These are phyloP conservation scores for Rhodocollybia butyracea DNA, from an alignment of 768 basidiomycete species.

Conservation along the genomic window DNA sequence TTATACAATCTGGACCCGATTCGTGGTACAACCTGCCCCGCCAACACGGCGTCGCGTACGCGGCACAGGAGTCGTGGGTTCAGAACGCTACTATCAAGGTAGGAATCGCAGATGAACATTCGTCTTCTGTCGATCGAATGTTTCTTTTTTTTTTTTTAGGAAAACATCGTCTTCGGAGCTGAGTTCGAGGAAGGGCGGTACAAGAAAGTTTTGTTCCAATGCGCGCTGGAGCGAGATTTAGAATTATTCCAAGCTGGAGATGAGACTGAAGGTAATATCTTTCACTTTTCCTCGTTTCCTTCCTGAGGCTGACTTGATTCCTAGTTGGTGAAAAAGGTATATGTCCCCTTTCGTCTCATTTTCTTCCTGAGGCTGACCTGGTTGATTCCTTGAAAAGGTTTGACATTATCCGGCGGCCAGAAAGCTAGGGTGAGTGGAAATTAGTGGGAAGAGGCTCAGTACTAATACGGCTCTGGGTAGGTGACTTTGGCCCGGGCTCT, in stretches of 20 bases:
- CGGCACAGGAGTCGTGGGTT: constrained; percentile 85
- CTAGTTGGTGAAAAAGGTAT: too few relatives aligned
- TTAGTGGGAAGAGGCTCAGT: too few relatives aligned
- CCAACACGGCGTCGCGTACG: constrained; percentile 68
- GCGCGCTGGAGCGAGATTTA: constrained; percentile 71
- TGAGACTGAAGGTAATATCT: constrained; percentile 60
- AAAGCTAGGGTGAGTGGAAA: constrained; percentile 30
- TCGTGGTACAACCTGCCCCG: constrained; percentile 76
- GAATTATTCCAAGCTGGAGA: constrained; percentile 70
- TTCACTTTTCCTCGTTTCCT: too few relatives aligned
- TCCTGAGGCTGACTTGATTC: too few relatives aligned
- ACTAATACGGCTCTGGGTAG: too few relatives aligned
- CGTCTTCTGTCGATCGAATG: background rate
- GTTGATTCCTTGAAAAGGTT: constrained; percentile 29
- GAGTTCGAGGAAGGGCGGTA: constrained; percentile 76
- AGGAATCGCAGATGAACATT: too few relatives aligned
- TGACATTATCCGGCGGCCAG: constrained; percentile 53
- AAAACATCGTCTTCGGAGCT: constrained; percentile 81
- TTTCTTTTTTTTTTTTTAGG: constrained; percentile 35
- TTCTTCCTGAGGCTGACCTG: too few relatives aligned
- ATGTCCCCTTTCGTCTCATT: too few relatives aligned
- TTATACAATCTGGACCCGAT: constrained; percentile 42
- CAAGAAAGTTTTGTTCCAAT: constrained; percentile 70
- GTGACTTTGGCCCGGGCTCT: constrained; percentile 44
- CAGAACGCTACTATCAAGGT: constrained; percentile 75